Evolutionary conservation across 2,329 filamentous ascomycete species (phyloP).

Genomic region (Nemania sp.): DNA sequence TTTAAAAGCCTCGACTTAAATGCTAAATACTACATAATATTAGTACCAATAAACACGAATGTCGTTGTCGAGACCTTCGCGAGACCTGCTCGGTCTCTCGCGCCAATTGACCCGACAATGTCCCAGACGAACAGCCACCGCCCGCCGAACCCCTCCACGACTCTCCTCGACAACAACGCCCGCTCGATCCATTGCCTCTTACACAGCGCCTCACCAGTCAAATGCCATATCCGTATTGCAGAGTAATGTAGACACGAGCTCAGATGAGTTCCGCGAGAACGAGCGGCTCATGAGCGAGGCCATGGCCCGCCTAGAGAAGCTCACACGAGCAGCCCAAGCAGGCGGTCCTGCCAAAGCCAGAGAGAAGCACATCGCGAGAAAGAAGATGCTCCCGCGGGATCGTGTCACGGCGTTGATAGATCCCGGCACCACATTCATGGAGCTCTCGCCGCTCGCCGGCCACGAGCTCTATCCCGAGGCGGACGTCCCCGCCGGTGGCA

Average conservation of each 20-base stretch:
- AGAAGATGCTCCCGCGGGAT: slow-evolving; percentile 95
- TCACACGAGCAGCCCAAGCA: slow-evolving; percentile 78
- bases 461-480: slow-evolving; percentile 87
- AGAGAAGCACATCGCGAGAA: slow-evolving; percentile 86
- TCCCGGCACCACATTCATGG: slow-evolving; percentile 88
- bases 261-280: slow-evolving; percentile 85
- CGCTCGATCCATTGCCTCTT: slow-evolving; percentile 71
- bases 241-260: slow-evolving; percentile 79
- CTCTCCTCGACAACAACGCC: slow-evolving; percentile 37
- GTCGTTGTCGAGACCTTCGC: slow-evolving; percentile 61
- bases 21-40: neutral
- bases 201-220: slow-evolving; percentile 84
- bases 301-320: slow-evolving; percentile 73
- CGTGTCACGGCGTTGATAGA: slow-evolving; percentile 89
- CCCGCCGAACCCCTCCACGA: slow-evolving; percentile 46
- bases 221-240: slow-evolving; percentile 84
- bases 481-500: slow-evolving; percentile 88
- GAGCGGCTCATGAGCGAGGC: slow-evolving; percentile 79
- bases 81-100: slow-evolving; percentile 59
- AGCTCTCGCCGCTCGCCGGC: slow-evolving; percentile 92
- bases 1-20: too few species aligned
- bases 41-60: slow-evolving; percentile 53
- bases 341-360: slow-evolving; percentile 86
- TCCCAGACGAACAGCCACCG: slow-evolving; percentile 47
- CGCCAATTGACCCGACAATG: slow-evolving; percentile 56